Base-by-base conservation (phyloP, 2,329 filamentous ascomycete genomes). In the Fusarium subglutinans region DNA sequence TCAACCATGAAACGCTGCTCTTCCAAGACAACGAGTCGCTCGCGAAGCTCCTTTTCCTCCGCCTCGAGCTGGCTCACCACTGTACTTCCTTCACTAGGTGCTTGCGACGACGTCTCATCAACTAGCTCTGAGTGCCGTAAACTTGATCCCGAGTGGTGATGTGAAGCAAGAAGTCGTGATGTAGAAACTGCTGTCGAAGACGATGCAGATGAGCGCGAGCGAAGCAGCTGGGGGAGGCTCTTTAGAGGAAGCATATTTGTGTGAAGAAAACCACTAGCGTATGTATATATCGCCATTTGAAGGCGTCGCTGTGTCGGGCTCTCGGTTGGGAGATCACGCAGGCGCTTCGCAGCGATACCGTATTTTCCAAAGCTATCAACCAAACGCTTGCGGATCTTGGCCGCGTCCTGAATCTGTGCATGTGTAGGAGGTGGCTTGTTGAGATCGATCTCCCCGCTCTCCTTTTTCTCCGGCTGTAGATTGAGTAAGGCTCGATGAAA, bases 341-440 rank as follows among this genome's bases (percentile, higher is more conserved):
- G 90, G 8, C 95, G 90, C 72, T 93, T 91, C 7, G 95, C 94
- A 1, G 94, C 94, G 7, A 90, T 86, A 76, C 97, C 94, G 80
- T 97, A 98, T 78, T 98, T 95, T 17, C 91, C 89, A 78, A 98
- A 98, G 14, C 94, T 93, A 77, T 98, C 95, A 66, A 94, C 95
- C 2, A 98, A 87, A 28, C 95, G 89, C 81, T 94, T 97, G n/a
- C 95, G 92, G 17, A 97, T 93, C 82, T 96, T 97, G 50, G 92
- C 92, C 0, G 95, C 95, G 76, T 98, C 95, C 60, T 93, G 89
- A 50, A 98, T 91, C 80, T 97, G 94, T 10, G 90, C 86, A 13
- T 87, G 87, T 5, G 85, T 88, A 1, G 88, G 86, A 0, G 87
- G 84, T 3, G 86, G 83, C 30, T 81, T 83, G 30, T 79, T 78